Percentiles rank a stretch among this genome's conserved stretches.
These are phyloP conservation scores for Fulvia fulva DNA, from an alignment of 2,329 filamentous ascomycete genomes.

Conservation along the genomic window DNA sequence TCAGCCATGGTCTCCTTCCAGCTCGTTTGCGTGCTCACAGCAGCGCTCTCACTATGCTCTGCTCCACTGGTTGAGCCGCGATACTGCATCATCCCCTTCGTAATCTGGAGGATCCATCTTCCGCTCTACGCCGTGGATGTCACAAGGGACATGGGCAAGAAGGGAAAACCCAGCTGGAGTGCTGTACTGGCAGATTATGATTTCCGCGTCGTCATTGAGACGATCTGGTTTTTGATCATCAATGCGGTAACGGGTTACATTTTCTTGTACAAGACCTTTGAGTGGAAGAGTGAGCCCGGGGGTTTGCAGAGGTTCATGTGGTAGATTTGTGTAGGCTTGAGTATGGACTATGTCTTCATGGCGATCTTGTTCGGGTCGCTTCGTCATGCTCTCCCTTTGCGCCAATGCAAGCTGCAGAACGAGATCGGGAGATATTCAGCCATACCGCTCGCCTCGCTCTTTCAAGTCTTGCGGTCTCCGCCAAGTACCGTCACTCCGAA, in stretches of 20 bases:
- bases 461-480: too few relatives aligned
- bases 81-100: constrained; percentile 94
- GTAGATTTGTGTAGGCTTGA: constrained; percentile 48
- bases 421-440: too few relatives aligned
- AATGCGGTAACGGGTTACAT: constrained; percentile 66
- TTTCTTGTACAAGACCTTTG: constrained; percentile 65
- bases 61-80: constrained; percentile 91
- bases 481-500: too few relatives aligned
- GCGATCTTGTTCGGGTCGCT: too few relatives aligned
- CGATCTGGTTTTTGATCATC: constrained; percentile 63
- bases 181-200: constrained; percentile 33
- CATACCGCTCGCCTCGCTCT: too few relatives aligned
- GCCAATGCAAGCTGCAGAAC: too few relatives aligned
- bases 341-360: too few relatives aligned
- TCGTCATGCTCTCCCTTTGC: too few relatives aligned
- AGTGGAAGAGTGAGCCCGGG: constrained; percentile 61
- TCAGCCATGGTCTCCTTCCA: constrained; percentile 48
- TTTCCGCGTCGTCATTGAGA: constrained; percentile 57
- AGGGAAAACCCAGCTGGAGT: neutral
- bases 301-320: constrained; percentile 76
- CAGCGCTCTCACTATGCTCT: constrained; percentile 73
- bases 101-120: constrained; percentile 82
- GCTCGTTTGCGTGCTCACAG: constrained; percentile 63
- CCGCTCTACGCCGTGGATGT: constrained; percentile 44
- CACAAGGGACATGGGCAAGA: neutral